A percentile compares a stretch with the other conserved stretches of the same genome.
Conservation (phyloP, 192 early-diverging fungal genomes). For the Radiomyces spectabilis region DNA sequence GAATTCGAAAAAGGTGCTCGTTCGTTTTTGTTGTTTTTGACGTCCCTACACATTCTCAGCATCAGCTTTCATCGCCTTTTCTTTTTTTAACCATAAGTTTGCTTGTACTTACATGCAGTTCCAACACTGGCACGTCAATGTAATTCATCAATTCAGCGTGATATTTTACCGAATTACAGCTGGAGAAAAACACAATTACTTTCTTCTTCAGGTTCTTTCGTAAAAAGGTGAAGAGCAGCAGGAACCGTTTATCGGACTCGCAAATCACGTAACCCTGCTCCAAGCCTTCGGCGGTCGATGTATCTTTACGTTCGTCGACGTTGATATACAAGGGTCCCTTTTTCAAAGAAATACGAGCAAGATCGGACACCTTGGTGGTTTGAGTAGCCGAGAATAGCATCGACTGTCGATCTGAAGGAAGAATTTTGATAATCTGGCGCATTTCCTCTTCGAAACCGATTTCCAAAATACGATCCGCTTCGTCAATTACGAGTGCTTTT, state of each 20-base stretch:
- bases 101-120: slow-evolving; percentile 92
- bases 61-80: not conserved
- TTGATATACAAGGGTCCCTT: slow-evolving; percentile 98
- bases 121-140: slow-evolving; percentile 96
- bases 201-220: slow-evolving; percentile 96
- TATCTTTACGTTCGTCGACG: slow-evolving; percentile 94
- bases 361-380: slow-evolving; percentile 96
- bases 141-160: slow-evolving; percentile 97
- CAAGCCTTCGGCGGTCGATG: slow-evolving; percentile 89
- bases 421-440: slow-evolving; percentile 92
- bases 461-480: slow-evolving; percentile 97
- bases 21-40: slow-evolving; percentile 98
- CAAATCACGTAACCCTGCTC: slow-evolving; percentile 98
- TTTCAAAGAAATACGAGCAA: slow-evolving; percentile 96
- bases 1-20: slow-evolving; percentile 98
- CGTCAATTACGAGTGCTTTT: slow-evolving; percentile 90
- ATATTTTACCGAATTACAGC: slow-evolving; percentile 97
- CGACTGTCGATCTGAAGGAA: slow-evolving; percentile 91
- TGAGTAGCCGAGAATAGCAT: slow-evolving; percentile 99
- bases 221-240: slow-evolving; percentile 98
- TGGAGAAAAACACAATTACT: slow-evolving; percentile 97
- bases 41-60: slow-evolving; percentile 55
- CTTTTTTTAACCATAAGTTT: too few species aligned
- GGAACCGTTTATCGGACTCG: slow-evolving; percentile 86
- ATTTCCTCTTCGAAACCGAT: slow-evolving; percentile 99